A percentile compares a stretch with the other conserved stretches of the same genome.
These are phyloP conservation scores for Clarireedia homoeocarpa DNA, from an alignment of 2,329 filamentous ascomycete species.

Conservation along the genomic window DNA sequence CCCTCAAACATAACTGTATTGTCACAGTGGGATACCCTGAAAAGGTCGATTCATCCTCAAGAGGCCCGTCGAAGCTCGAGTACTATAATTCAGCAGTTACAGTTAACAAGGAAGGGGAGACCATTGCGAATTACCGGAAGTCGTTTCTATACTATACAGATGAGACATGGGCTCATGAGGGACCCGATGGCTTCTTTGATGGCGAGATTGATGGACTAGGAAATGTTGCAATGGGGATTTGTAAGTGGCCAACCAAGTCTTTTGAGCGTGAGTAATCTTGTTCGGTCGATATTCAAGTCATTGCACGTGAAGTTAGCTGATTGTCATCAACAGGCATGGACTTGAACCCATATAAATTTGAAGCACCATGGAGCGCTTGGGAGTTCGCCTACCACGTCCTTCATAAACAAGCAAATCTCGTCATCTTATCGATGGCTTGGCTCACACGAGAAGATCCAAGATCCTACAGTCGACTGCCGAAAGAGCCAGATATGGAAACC, in stretches of 20 bases:
- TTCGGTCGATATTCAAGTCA: not conserved
- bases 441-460: slow-evolving; percentile 49
- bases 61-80: slow-evolving; percentile 43
- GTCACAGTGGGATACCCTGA: slow-evolving; percentile 73
- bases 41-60: slow-evolving; percentile 42
- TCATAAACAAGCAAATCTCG: slow-evolving; percentile 47
- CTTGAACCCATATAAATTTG: slow-evolving; percentile 48
- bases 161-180: slow-evolving; percentile 54
- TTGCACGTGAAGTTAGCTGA: not conserved
- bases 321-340: slow-evolving; percentile 41
- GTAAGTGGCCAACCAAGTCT: slow-evolving; percentile 32
- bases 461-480: slow-evolving; percentile 38
- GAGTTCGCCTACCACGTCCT: slow-evolving; percentile 48
- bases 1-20: slow-evolving; percentile 56
- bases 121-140: slow-evolving; percentile 53
- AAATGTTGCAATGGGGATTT: slow-evolving; percentile 50
- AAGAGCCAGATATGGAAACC: slow-evolving; percentile 63
- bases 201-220: slow-evolving; percentile 41
- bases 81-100: slow-evolving; percentile 50
- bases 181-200: slow-evolving; percentile 41
- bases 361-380: slow-evolving; percentile 41
- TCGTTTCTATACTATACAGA: slow-evolving; percentile 51
- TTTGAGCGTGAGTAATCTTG: slow-evolving; percentile 8
- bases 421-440: slow-evolving; percentile 74
- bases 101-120: slow-evolving; percentile 51